phyloP scores from a whole-genome alignment of 345 rosid species.

The Geranium rotundifolium region DNA sequence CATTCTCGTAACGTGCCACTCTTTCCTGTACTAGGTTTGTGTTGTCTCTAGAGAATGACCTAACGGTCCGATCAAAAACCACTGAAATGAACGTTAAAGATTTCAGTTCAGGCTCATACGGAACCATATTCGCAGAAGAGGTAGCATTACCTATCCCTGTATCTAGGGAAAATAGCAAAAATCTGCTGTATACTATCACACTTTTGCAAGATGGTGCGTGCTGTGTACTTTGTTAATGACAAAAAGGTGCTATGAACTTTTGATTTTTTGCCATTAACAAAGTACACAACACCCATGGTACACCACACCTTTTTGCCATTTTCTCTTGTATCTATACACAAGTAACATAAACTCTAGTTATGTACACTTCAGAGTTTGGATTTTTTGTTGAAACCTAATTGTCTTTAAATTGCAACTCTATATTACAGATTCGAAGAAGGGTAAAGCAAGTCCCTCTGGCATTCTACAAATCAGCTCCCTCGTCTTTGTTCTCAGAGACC shows the following conservation, averaged over 20 bases:
- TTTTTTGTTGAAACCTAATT: not conserved
- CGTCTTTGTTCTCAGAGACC: slow-evolving; percentile 55
- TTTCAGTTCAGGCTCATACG: slow-evolving; percentile 82
- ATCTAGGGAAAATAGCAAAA: no score
- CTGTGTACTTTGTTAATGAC: no score
- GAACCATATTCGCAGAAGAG: slow-evolving; percentile 84
- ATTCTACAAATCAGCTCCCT: slow-evolving; percentile 48
- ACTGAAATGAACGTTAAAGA: slow-evolving; percentile 53
- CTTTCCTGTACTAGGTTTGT: slow-evolving; percentile 43
- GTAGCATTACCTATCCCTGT: slow-evolving; percentile 19
- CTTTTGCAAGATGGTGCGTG: no score
- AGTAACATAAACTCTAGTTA: no score
- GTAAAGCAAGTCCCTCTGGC: slow-evolving; percentile 91
- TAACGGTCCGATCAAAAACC: slow-evolving; percentile 77
- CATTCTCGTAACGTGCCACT: not conserved
- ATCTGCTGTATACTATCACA: not conserved
- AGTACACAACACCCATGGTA: no score
- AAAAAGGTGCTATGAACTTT: no score
- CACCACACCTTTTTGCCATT: no score
- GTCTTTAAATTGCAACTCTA: not conserved
- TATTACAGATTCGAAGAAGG: slow-evolving; percentile 56
- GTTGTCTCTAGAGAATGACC: slow-evolving; percentile 71
- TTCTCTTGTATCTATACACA: no score
- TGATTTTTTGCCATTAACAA: no score
- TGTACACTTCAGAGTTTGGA: not conserved